Evolutionary conservation across 257 asterid genomes (phyloP), one percentile per base, ranked within the genome.

Genomic region (Solanum gandarillasii): DNA sequence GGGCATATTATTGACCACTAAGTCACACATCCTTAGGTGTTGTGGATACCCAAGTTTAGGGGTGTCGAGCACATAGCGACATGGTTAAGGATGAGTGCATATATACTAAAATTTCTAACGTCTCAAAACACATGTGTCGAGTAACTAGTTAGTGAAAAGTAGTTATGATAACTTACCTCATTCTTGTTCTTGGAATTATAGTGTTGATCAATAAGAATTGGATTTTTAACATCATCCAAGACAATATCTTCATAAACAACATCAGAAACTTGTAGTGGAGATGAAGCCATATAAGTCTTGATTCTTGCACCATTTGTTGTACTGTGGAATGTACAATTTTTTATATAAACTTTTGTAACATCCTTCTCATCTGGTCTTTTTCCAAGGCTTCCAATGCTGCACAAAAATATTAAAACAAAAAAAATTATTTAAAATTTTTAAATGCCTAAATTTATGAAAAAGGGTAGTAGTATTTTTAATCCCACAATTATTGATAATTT

Each of bases 371-470:
- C 65, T 7, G 27, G 67, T 0, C 96, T 91, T 86, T 94, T 95
- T 4, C 99, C 99, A 18, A 96, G 84, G 90, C 98, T 95, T 16
- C 99, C 99, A n/a, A 96, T 13, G 7, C 99, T 96, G 90, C 20
- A 36, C 21, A 79, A 32, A 52, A 9, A 81, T 2, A 70, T 7
- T 4, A 71, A 20, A 6, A 43, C 2, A 4, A 5, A 48, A 8
- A 39, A 4, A 39, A 70, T 23, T 2, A 71, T 68, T 68, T 11
- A 73, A 23, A 4, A 0, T 14, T 13, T n/a, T 39, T 41, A 43
- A 2, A 4, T 16, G 6, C 1, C 38, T 43, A 79, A 16, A 79
- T 79, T 43, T 3, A 14, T 8, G 9, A 4, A 18, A 55, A 72
- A 9, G 1, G 27, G 0, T 16, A 72, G 13, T 34, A 4, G 12